A percentile compares a stretch with the other conserved stretches of the same genome.
Evolutionary conservation across 495 filamentous ascomycete genomes (phyloP).

Genomic region (Xylaria acuta): DNA sequence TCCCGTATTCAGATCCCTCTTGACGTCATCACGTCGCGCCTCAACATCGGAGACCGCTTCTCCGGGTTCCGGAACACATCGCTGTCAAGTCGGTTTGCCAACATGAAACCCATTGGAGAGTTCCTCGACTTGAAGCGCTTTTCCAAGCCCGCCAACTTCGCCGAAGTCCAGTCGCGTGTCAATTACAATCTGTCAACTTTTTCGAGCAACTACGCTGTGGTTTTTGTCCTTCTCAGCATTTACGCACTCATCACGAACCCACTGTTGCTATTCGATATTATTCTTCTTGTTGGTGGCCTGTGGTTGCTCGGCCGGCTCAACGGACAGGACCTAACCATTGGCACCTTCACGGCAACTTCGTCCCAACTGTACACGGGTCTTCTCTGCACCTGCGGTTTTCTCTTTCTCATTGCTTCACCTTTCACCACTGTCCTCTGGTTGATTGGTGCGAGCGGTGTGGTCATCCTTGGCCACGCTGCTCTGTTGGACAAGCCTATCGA

Average conservation of each 20-base stretch:
- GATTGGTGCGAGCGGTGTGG: slow-evolving; percentile 89
- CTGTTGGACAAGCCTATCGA: slow-evolving; percentile 99
- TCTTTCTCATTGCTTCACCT: slow-evolving; percentile 82
- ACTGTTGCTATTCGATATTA: slow-evolving; percentile 85
- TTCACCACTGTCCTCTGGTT: slow-evolving; percentile 87
- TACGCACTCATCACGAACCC: slow-evolving; percentile 90
- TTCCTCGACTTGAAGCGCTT: slow-evolving; percentile 95
- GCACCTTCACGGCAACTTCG: slow-evolving; percentile 79
- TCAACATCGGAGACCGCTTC: slow-evolving; percentile 77
- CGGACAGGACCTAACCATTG: slow-evolving; percentile 86
- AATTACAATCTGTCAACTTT: slow-evolving; percentile 98
- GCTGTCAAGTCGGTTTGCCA: slow-evolving; percentile 82
- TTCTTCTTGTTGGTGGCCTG: slow-evolving; percentile 82
- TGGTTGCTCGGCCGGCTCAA: slow-evolving; percentile 88
- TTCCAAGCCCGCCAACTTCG: slow-evolving; percentile 91
- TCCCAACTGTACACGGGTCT: slow-evolving; percentile 94
- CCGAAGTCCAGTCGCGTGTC: slow-evolving; percentile 88
- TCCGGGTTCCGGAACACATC: slow-evolving; percentile 78
- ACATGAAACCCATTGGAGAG: slow-evolving; percentile 88
- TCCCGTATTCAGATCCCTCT: slow-evolving; percentile 88
- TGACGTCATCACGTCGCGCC: slow-evolving; percentile 86
- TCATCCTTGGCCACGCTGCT: slow-evolving; percentile 90
- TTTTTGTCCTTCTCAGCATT: slow-evolving; percentile 93
- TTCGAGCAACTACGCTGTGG: slow-evolving; percentile 95
- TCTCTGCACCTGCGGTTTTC: slow-evolving; percentile 78